phyloP scores from a whole-genome alignment of 345 rosid genomes.

The Conringia planisiliqua region DNA sequence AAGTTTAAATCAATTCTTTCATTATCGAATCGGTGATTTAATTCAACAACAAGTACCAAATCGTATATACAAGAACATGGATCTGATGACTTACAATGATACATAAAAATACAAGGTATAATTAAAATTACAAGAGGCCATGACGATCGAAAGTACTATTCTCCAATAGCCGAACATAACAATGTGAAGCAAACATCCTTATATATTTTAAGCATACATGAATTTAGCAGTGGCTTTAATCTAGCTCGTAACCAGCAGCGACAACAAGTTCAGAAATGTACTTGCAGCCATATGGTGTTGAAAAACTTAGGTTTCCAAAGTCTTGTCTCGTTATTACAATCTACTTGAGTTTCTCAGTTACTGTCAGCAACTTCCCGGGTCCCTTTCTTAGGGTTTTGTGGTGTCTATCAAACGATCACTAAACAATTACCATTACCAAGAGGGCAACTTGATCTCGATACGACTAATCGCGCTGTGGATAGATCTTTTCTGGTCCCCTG shows the following conservation, averaged over 20 bases:
- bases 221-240: not conserved
- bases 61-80: not conserved
- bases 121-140: too few species aligned
- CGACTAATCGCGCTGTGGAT: slow-evolving; percentile 12
- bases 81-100: not conserved
- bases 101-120: too few species aligned
- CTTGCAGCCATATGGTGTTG: not conserved
- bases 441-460: slow-evolving; percentile 20
- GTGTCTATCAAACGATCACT: not conserved
- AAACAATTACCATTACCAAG: slow-evolving; percentile 18
- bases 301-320: not conserved
- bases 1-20: not conserved
- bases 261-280: not conserved
- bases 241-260: not conserved
- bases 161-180: too few species aligned
- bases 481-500: slow-evolving; percentile 7
- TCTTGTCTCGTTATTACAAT: not conserved
- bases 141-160: too few species aligned
- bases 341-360: not conserved
- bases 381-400: not conserved
- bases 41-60: not conserved
- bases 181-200: not conserved
- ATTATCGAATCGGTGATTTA: not conserved
- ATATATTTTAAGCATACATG: not conserved
- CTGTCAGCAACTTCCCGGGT: not conserved